A percentile compares a stretch with the other conserved stretches of the same genome.
Evolutionary conservation across 441 rosid genomes (phyloP).

Genomic region (Croton laevigatus): DNA sequence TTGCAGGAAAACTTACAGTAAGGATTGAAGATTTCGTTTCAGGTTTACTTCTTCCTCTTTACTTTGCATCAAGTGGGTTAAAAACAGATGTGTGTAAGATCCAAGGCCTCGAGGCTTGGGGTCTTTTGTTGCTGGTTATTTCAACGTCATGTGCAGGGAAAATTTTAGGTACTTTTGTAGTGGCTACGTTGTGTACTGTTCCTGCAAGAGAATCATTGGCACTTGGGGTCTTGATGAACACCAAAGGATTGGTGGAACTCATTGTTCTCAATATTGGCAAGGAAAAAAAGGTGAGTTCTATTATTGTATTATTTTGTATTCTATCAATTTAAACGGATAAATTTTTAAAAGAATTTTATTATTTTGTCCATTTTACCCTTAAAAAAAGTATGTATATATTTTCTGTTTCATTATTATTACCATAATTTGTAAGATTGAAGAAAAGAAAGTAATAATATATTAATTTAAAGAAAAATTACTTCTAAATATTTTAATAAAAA

Average conservation of each 20-base stretch:
- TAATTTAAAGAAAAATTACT: too few species aligned
- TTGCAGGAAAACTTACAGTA: conserved; percentile 1
- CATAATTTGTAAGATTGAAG: too few species aligned
- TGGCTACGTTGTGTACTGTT: conserved; percentile 10
- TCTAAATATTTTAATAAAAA: too few species aligned
- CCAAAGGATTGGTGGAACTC: conserved; percentile 24
- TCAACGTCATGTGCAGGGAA: conserved; percentile 12
- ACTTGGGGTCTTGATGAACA: conserved; percentile 20
- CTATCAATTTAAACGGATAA: too few species aligned
- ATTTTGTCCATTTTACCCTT: too few species aligned
- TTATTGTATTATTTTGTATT: too few species aligned
- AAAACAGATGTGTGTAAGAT: conserved; percentile 14
- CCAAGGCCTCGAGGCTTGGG: conserved; percentile 12
- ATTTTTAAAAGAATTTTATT: too few species aligned
- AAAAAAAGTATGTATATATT: too few species aligned
- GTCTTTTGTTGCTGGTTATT: conserved; percentile 9
- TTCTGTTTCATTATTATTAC: too few species aligned
- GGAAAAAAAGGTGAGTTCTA: conserved; percentile 22
- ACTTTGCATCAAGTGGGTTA: conserved; percentile 16
- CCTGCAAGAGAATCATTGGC: conserved; percentile 6
- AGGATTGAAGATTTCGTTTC: conserved; percentile 20
- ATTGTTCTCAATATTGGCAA: conserved; percentile 22
- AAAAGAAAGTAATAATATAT: too few species aligned
- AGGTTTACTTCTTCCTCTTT: conserved; percentile 14
- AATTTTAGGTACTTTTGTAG: conserved; percentile 15